Percentiles rank a stretch among this genome's conserved stretches.
Evolutionary conservation across 805 yeast genomes (phyloP).

Genomic region (Wickerhamomyces bovis): DNA sequence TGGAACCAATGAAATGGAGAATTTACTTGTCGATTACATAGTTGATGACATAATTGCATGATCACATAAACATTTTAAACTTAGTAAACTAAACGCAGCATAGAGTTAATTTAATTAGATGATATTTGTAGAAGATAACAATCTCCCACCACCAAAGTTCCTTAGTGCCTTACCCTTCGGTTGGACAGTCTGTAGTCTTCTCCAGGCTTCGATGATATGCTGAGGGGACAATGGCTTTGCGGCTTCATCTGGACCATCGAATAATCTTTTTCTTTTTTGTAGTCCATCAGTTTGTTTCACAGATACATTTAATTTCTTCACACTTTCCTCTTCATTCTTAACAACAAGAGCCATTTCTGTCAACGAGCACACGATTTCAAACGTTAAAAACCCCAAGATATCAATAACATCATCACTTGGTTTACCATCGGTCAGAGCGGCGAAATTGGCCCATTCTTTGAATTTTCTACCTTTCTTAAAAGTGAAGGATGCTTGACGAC

Average conservation of each 20-base stretch:
- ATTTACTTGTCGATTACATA: no score
- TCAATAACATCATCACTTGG: slow-evolving; percentile 97
- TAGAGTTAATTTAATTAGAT: slow-evolving; percentile 21
- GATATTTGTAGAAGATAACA: slow-evolving; percentile 28
- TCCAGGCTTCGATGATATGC: slow-evolving; percentile 88
- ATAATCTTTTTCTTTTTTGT: slow-evolving; percentile 53
- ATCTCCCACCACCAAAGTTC: slow-evolving; percentile 53
- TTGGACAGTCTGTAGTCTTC: slow-evolving; percentile 57
- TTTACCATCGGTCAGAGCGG: slow-evolving; percentile 77
- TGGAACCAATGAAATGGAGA: background rate
- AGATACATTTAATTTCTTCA: slow-evolving; percentile 27
- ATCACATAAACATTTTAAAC: background rate
- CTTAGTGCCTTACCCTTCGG: slow-evolving; percentile 58
- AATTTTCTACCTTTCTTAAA: slow-evolving; percentile 91
- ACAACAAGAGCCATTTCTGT: slow-evolving; percentile 88
- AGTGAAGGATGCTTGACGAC: slow-evolving; percentile 95
- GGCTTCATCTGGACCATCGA: slow-evolving; percentile 85
- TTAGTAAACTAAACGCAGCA: background rate
- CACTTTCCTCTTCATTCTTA: slow-evolving; percentile 58
- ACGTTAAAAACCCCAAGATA: slow-evolving; percentile 89
- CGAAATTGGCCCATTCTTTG: slow-evolving; percentile 92
- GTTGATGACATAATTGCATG: background rate
- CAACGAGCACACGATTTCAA: slow-evolving; percentile 91
- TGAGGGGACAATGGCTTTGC: slow-evolving; percentile 71
- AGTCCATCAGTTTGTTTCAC: slow-evolving; percentile 28